Percentiles rank a stretch among this genome's conserved stretches.
Evolutionary conservation across 2,329 filamentous ascomycete genomes (phyloP).

Genomic region (Cladosporium cucumerinum): DNA sequence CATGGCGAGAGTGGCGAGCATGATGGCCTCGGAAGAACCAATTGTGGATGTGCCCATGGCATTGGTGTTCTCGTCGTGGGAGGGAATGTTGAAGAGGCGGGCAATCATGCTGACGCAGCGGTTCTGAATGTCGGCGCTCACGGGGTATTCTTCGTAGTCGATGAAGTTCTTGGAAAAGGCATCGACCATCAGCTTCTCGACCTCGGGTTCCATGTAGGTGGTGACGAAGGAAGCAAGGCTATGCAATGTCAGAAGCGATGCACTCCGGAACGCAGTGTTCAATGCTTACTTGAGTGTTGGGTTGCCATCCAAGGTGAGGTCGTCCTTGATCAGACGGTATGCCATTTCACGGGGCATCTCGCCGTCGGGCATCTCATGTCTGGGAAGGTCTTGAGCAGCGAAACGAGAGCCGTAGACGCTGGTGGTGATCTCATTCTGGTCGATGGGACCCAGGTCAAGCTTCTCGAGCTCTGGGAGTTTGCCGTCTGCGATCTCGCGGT

Average conservation of each 20-base stretch:
- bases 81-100: constrained; percentile 78
- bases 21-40: constrained; percentile 85
- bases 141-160: constrained; percentile 50
- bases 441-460: constrained; percentile 44
- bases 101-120: constrained; percentile 76
- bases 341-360: constrained; percentile 91
- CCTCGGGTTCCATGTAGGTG: constrained; percentile 97
- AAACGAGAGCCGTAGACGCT: constrained; percentile 87
- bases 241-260: not conserved
- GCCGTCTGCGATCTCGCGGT: constrained; percentile 35
- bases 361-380: constrained; percentile 78
- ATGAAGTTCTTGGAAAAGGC: constrained; percentile 89
- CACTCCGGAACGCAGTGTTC: not conserved
- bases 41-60: constrained; percentile 85
- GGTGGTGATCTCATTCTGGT: constrained; percentile 61
- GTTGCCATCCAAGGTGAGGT: constrained; percentile 85
- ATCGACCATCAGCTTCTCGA: constrained; percentile 91
- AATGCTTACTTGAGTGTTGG: constrained; percentile 71
- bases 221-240: constrained; percentile 87
- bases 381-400: constrained; percentile 75
- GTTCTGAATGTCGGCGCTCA: constrained; percentile 65
- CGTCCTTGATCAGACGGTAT: constrained; percentile 96
- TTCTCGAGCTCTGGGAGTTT: constrained; percentile 46
- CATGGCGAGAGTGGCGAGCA: constrained; percentile 82
- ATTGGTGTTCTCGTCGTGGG: constrained; percentile 52